A percentile compares a stretch with the other conserved stretches of the same genome.
phyloP scores from a whole-genome alignment of 306 rosid genomes.

The Pachyrhizus erosus region DNA sequence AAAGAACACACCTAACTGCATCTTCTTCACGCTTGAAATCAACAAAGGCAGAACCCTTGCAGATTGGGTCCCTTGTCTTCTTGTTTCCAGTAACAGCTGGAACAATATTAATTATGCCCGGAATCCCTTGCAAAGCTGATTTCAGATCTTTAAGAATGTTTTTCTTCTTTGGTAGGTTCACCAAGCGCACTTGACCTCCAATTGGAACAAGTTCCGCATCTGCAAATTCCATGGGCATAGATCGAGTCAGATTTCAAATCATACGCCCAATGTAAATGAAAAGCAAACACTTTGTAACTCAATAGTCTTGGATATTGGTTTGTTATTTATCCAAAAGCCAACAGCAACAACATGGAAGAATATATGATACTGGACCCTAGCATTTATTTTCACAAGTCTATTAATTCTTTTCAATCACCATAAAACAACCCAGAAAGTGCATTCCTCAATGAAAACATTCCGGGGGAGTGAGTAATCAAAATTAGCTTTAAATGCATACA shows the following conservation, averaged over 20 bases:
- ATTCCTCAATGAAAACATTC: constrained; percentile 27
- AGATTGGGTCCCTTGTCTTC: constrained; percentile 93
- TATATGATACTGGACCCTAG: constrained; percentile 18
- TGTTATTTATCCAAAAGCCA: constrained; percentile 29
- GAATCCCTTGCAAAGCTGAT: constrained; percentile 68
- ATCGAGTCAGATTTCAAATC: constrained; percentile 25
- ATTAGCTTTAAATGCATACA: neutral
- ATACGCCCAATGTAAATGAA: constrained; percentile 21
- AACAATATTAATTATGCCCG: constrained; percentile 64
- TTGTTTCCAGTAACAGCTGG: constrained; percentile 81
- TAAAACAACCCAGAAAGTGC: constrained; percentile 2
- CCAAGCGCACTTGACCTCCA: constrained; percentile 64
- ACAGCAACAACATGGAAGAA: neutral
- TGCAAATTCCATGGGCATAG: constrained; percentile 42
- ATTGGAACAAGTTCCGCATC: constrained; percentile 56
- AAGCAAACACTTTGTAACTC: constrained; percentile 29
- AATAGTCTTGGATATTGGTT: neutral
- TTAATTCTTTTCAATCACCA: constrained; percentile 35
- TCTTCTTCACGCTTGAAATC: constrained; percentile 68
- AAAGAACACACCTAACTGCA: constrained; percentile 71
- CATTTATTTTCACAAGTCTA: neutral
- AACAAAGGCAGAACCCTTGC: constrained; percentile 91
- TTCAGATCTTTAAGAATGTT: constrained; percentile 79
- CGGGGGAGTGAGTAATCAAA: neutral
- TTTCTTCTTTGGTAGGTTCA: constrained; percentile 82